A percentile compares a stretch with the other conserved stretches of the same genome.
phyloP scores from a whole-genome alignment of 345 rosid species.

The Cardamine chenopodiifolia region DNA sequence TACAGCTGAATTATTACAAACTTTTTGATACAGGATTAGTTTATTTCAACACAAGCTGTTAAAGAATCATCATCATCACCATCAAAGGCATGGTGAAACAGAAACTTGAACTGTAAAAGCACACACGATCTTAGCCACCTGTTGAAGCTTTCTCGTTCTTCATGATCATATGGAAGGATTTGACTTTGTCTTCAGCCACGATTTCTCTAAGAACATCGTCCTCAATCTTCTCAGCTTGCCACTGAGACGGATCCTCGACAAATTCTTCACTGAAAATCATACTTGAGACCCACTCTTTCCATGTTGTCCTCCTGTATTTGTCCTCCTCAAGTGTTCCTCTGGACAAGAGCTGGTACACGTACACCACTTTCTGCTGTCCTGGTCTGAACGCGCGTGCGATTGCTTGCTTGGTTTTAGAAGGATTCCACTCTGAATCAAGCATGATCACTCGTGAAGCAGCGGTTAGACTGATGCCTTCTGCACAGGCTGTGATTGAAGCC shows the following conservation, averaged over 20 bases:
- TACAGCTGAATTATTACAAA: not conserved
- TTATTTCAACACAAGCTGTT: constrained; percentile 27
- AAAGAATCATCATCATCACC: not conserved
- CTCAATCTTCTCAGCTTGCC: constrained; percentile 86
- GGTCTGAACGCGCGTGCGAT: constrained; percentile 92
- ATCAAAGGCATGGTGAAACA: constrained; percentile 12
- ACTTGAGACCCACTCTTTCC: constrained; percentile 96
- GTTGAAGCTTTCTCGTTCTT: constrained; percentile 92
- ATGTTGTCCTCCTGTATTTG: constrained; percentile 82
- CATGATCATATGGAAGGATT: constrained; percentile 91
- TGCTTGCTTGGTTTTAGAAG: constrained; percentile 94
- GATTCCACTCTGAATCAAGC: constrained; percentile 89
- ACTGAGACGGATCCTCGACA: constrained; percentile 81
- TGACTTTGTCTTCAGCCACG: constrained; percentile 70
- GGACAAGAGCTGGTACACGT: constrained; percentile 86
- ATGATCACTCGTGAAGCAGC: constrained; percentile 90
- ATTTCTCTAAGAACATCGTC: constrained; percentile 81
- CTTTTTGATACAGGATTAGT: not conserved
- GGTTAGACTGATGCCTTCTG: constrained; percentile 91
- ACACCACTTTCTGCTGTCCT: constrained; percentile 87
- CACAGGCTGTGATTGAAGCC: constrained; percentile 92
- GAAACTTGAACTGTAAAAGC: not conserved
- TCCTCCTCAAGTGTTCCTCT: constrained; percentile 85
- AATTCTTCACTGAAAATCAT: constrained; percentile 91
- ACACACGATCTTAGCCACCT: constrained; percentile 39